A percentile compares a stretch with the other conserved stretches of the same genome.
Conservation (phyloP, 495 filamentous ascomycete species). For the Aspergillus bertholletiae region DNA sequence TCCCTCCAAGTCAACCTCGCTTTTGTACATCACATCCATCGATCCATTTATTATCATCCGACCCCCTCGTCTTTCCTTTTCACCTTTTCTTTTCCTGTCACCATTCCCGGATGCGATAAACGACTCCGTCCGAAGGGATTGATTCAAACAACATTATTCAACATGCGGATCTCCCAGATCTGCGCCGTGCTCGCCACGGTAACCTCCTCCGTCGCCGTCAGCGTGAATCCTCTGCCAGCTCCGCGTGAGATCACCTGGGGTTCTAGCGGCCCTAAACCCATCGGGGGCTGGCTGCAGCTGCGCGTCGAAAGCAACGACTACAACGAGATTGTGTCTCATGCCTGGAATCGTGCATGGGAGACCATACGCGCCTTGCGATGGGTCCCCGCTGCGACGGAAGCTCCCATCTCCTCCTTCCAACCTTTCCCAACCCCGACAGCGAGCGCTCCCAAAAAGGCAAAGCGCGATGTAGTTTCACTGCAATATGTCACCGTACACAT, state of each 20-base stretch:
- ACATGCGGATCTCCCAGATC: conserved; percentile 32
- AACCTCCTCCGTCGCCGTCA: conserved; percentile 36
- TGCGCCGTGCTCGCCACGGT: conserved; percentile 24
- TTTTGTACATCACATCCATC: neutral
- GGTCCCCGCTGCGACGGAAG: conserved; percentile 49
- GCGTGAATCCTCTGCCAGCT: conserved; percentile 53
- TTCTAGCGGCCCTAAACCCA: conserved; percentile 42
- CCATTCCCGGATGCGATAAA: too few relatives aligned
- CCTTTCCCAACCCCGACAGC: conserved; percentile 43
- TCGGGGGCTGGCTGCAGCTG: conserved; percentile 23
- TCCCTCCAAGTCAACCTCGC: neutral
- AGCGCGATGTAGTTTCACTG: conserved; percentile 26
- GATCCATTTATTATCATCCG: neutral
- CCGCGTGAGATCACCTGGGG: conserved; percentile 53
- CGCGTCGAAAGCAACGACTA: conserved; percentile 20
- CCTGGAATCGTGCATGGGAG: conserved; percentile 47
- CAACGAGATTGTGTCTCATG: conserved; percentile 30
- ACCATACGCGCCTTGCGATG: conserved; percentile 46
- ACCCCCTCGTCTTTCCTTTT: neutral
- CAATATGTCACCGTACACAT: conserved; percentile 40
- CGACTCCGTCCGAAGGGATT: too few relatives aligned
- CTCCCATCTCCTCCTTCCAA: conserved; percentile 42
- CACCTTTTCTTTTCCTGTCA: too few relatives aligned
- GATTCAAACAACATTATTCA: neutral
- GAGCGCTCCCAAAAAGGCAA: conserved; percentile 15